Base-by-base conservation (phyloP, 306 rosid genomes). In the Neltuma alba region DNA sequence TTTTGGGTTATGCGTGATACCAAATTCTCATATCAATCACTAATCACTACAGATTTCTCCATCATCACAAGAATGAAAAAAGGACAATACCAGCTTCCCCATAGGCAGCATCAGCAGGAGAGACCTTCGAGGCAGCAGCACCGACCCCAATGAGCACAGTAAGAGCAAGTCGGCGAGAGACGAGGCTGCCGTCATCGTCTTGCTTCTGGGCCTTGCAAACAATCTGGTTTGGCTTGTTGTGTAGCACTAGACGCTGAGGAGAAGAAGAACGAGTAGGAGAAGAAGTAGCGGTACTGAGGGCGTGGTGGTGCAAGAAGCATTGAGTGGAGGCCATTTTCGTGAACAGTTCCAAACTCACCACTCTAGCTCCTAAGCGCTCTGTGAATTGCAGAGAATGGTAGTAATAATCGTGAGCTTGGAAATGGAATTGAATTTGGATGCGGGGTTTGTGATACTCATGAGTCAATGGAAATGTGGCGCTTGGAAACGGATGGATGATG, bases 41-140 rank as follows among this genome's bases (percentile, higher is more conserved):
- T n/a, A 20, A 5, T 12, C 66, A 18, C 34, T 13, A 18, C 64
- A 70, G 38, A 45, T 61, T 20, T 13, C 11, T 10, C 1, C 14
- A 61, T 25, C 2, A 81, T 31, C 20, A 55, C 21, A 48, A 42
- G 14, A 42, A 16, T 5, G 18, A 40, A 45, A 75, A 34, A 65
- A 1, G 28, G 10, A 65, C 6, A 31, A 71, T 48, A 30, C 98
- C 97, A 38, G 98, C 89, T 89, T 94, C 97, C 2, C 98, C 98
- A 66, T 89, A 94, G 40, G 97, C 98, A 1, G 98, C 98, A 83
- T 92, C 97, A 34, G 98, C 97, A 38, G 98, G 97, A 36, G 93
- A 85, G 13, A 89, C 97, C 91, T 86, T 94, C 21, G 98, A 87
- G 87, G 87, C 93, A 68, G 91, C 77, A 78, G 98, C 97, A 15